Percentiles rank a stretch among this genome's conserved stretches.
Evolutionary conservation across 1,284 basidiomycete genomes (phyloP).

Genomic region (Boletus albobrunnescens): DNA sequence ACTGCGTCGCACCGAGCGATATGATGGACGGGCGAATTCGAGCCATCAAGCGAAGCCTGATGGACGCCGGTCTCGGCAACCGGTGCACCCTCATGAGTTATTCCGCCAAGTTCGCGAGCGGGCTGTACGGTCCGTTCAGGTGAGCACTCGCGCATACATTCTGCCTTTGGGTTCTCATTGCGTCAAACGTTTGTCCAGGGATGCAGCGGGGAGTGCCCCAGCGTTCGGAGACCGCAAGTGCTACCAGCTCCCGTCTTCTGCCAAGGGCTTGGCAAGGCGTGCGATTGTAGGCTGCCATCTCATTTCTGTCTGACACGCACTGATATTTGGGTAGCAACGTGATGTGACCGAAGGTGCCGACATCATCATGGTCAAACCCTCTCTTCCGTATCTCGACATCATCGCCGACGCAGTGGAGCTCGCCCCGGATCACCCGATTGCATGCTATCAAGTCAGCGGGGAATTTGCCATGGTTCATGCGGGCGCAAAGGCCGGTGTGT

Average conservation of each 20-base stretch:
- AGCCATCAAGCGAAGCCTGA: conserved; percentile 84
- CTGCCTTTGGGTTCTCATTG: background rate
- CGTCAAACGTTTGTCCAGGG: conserved; percentile 46
- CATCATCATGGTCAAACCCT: conserved; percentile 98
- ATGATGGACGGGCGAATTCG: conserved; percentile 99
- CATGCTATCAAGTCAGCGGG: conserved; percentile 95
- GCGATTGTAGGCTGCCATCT: conserved; percentile 70
- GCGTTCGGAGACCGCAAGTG: conserved; percentile 95
- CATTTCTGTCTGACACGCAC: background rate
- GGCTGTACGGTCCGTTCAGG: conserved; percentile 97
- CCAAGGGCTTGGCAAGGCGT: conserved; percentile 86
- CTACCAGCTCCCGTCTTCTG: conserved; percentile 91
- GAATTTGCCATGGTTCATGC: conserved; percentile 98
- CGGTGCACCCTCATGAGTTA: conserved; percentile 94
- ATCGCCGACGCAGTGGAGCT: conserved; percentile 84
- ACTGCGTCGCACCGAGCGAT: conserved; percentile 97
- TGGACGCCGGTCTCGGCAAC: conserved; percentile 81
- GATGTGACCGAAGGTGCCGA: conserved; percentile 95
- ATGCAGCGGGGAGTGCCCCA: conserved; percentile 93
- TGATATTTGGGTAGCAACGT: conserved; percentile 57
- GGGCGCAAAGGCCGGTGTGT: conserved; percentile 89
- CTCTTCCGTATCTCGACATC: conserved; percentile 94
- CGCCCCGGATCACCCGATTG: conserved; percentile 83
- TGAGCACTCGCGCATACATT: conserved; percentile 34
- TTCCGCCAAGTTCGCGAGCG: conserved; percentile 97